Conservation (phyloP, 805 yeast genomes). For the Brettanomyces naardenensis region DNA sequence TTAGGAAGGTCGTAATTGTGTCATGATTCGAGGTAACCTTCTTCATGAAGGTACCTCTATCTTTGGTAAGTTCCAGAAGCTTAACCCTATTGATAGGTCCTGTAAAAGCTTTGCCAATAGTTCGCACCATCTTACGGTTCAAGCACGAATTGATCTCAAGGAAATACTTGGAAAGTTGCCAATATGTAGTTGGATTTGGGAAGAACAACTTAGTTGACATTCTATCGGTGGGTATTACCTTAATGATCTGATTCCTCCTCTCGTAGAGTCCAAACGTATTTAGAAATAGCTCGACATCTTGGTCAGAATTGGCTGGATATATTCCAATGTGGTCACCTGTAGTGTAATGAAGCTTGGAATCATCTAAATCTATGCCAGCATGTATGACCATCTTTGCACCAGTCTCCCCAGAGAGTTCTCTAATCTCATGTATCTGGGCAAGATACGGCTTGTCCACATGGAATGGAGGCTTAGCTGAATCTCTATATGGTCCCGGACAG, state of each 20-base stretch:
- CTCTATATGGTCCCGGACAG: too few relatives aligned
- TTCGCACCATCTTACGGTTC: conserved; percentile 64
- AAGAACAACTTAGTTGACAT: conserved; percentile 43
- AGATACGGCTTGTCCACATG: conserved; percentile 47
- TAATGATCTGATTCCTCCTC: conserved; percentile 42
- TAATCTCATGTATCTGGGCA: conserved; percentile 42
- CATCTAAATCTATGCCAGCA: conserved; percentile 56
- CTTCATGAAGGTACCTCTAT: conserved; percentile 53
- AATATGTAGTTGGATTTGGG: conserved; percentile 72
- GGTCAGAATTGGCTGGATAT: conserved; percentile 75
- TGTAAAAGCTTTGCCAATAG: conserved; percentile 4
- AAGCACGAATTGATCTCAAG: conserved; percentile 82
- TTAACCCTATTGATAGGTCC: conserved; percentile 35
- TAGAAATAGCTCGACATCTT: conserved; percentile 56
- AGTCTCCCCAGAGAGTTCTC: conserved; percentile 6
- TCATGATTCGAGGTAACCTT: conserved; percentile 48
- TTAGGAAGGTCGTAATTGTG: conserved; percentile 65
- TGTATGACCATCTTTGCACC: conserved; percentile 66
- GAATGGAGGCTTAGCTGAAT: conserved; percentile 16
- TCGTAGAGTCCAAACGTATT: conserved; percentile 47
- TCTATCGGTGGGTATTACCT: conserved; percentile 57
- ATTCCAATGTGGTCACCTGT: conserved; percentile 94
- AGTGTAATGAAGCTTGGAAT: conserved; percentile 63
- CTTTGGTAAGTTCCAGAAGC: conserved; percentile 46
- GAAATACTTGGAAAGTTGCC: conserved; percentile 67